Percentiles rank a stretch among this genome's conserved stretches.
These are phyloP conservation scores for Nicotiana attenuata DNA, from an alignment of 257 asterid species.

Conservation along the genomic window DNA sequence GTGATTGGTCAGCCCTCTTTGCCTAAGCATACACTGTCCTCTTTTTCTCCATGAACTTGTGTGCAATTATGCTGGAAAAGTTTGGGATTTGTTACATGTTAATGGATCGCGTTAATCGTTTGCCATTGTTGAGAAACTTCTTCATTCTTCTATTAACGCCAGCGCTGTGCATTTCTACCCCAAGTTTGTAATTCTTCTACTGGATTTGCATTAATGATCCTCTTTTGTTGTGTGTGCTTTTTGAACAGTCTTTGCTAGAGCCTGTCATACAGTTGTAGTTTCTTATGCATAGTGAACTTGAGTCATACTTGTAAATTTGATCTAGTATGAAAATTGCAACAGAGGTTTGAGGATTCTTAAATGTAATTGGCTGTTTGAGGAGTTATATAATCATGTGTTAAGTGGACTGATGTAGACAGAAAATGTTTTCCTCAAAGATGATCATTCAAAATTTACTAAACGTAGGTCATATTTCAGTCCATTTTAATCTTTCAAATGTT, in stretches of 20 bases:
- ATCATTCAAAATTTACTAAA: not conserved
- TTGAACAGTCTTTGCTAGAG: not conserved
- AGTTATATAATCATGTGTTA: not conserved
- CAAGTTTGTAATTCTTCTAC: not conserved
- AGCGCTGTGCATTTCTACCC: not conserved
- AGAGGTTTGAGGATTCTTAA: not conserved
- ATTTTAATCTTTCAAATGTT: too few relatives aligned
- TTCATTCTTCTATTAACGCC: not conserved
- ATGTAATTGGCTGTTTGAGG: not conserved
- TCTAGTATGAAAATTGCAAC: not conserved
- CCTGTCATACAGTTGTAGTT: not conserved
- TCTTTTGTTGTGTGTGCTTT: not conserved
- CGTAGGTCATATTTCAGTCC: not conserved
- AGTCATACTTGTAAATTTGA: not conserved
- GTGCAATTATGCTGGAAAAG: conserved; percentile 2
- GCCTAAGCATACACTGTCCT: not conserved
- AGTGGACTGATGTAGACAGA: not conserved
- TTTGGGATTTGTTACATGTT: not conserved
- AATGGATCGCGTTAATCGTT: not conserved
- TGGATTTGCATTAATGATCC: not conserved
- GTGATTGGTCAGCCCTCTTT: not conserved
- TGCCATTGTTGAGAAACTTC: not conserved
- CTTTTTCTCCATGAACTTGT: not conserved
- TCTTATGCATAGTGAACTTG: not conserved
- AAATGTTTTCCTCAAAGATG: not conserved